Evolutionary conservation across 2,329 filamentous ascomycete species (phyloP), one percentile per base, ranked within the genome.

Genomic region (Tolypocladium sp.): DNA sequence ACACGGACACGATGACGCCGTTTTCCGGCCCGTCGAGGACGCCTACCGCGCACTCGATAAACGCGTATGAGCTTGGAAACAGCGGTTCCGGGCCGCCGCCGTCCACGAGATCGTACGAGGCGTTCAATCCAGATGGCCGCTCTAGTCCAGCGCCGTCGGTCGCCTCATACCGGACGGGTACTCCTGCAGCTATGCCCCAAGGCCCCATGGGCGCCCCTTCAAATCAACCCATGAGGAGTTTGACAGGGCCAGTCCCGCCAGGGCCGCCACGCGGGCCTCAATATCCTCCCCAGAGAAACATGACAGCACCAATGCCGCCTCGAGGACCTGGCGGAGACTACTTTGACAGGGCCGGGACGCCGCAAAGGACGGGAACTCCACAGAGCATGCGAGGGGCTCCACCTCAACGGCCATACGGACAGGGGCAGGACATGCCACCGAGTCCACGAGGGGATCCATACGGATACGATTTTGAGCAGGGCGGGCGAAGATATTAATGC

Each of bases 221-320:
- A 22, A 57, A 54, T 25, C 63, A 61, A 30, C 66, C 73, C 1
- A 59, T 65, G 57, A 73, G 78, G 40, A 80, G 76, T 58, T 70
- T 71, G 35, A 79, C 77, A 17, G 72, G 72, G 1, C 73, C 73
- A 4, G 63, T 73, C 17, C 68, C 71, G 33, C 73, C 73, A 4
- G 63, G 73, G 15, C 68, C 71, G 33, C 65, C 67, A 12, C 64
- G 71, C 33, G 72, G 68, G 41, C 70, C 69, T 44, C 72, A 69
- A 15, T 70, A 72, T 42, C 65, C 73, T 35, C 76, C 76, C 1
- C 73, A 74, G 62, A 73, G 79, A 56, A 79, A 76, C 58, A 74
- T 80, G 73, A 80, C 78, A 27, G 76, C 74, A 4, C 76, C 76
- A 4, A 64, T 74, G 58, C 71, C 73, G 17, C 64, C 67, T 35